phyloP scores from a whole-genome alignment of 2,329 filamentous ascomycete species.

The Geoglossum cookeanum region DNA sequence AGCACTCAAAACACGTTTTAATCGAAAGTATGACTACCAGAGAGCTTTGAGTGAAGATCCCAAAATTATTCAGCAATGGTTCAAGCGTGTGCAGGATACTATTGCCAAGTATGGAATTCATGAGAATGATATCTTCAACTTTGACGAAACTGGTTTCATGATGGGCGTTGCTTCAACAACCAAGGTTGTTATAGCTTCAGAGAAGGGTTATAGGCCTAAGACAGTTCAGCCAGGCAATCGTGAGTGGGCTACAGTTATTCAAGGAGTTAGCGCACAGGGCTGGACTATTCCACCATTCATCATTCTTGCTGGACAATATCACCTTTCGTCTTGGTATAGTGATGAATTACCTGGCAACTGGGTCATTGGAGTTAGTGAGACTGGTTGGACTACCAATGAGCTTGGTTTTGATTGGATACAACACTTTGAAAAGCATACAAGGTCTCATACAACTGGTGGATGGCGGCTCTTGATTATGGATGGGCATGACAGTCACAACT shows the following conservation, averaged over 20 bases:
- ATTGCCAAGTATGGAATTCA: conserved; percentile 6
- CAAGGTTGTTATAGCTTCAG: too few species aligned
- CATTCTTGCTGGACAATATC: conserved; percentile 12
- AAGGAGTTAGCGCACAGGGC: conserved; percentile 11
- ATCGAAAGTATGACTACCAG: background rate
- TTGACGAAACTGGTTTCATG: too few species aligned
- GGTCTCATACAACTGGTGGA: conserved; percentile 7
- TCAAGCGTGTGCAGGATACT: background rate
- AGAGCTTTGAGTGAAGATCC: background rate
- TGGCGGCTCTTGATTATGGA: conserved; percentile 8
- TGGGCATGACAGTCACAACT: conserved; percentile 6
- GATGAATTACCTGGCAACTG: conserved; percentile 13
- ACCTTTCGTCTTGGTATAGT: conserved; percentile 14
- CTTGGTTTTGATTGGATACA: conserved; percentile 18
- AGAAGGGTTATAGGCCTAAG: conserved; percentile 5
- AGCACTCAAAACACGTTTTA: conserved; percentile 5
- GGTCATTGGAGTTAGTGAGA: conserved; percentile 15
- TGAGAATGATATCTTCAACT: conserved; percentile 7
- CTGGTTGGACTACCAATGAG: conserved; percentile 20
- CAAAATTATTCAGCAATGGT: background rate
- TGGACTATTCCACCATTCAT: conserved; percentile 13
- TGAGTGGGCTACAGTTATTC: conserved; percentile 14
- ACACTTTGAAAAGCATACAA: conserved; percentile 19
- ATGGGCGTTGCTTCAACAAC: too few species aligned
- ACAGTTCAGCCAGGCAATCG: conserved; percentile 12